These are phyloP conservation scores for Alopecurus myosuroides DNA, from an alignment of 176 grass and related monocot genomes.

Conservation along the genomic window DNA sequence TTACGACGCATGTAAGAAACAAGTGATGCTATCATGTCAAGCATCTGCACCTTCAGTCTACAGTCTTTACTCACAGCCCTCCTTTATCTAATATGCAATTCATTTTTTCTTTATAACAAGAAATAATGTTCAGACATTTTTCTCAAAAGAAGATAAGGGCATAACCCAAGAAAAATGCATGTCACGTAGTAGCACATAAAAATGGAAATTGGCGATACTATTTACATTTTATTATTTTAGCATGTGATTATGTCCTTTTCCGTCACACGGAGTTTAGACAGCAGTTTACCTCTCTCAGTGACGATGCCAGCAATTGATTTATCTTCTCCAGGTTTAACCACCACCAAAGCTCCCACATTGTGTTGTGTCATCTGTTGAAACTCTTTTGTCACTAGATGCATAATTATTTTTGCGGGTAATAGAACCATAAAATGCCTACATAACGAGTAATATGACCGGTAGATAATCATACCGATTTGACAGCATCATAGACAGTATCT, in stretches of 20 bases:
- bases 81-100: neutral
- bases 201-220: neutral
- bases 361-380: slow-evolving; percentile 83
- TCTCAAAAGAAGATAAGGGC: no score
- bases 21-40: neutral
- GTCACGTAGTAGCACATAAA: neutral
- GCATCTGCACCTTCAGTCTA: neutral
- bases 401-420: neutral
- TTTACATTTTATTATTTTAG: neutral
- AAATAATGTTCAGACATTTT: neutral
- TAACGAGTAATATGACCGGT: neutral
- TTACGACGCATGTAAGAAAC: neutral
- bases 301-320: slow-evolving; percentile 85
- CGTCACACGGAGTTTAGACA: neutral
- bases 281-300: slow-evolving; percentile 85
- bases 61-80: neutral
- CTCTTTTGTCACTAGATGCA: neutral
- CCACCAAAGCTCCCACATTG: slow-evolving; percentile 96
- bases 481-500: slow-evolving; percentile 88
- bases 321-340: slow-evolving; percentile 77
- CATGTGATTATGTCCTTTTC: neutral
- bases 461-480: slow-evolving; percentile 69
- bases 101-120: neutral
- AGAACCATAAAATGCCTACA: neutral
- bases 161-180: neutral